Base-by-base conservation (phyloP, 2,329 filamentous ascomycete species). In the Fusarium citri region DNA sequence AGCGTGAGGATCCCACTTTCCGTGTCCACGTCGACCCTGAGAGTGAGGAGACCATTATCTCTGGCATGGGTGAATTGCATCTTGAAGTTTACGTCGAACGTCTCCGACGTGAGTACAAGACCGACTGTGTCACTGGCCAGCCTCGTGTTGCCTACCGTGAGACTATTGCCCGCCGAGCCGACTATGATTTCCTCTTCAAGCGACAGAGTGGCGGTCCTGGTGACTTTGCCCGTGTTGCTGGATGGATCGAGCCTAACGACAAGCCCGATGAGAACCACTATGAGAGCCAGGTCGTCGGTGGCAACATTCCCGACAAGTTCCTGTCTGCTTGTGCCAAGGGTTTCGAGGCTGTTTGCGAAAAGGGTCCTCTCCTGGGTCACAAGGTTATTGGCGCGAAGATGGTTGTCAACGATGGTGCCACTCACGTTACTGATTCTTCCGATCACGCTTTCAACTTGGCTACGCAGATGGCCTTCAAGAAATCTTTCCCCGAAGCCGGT, bases 1-100 rank as follows among this genome's bases (percentile, higher is more conserved):
- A 98, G 83, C 92, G 96, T 69, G 96, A 99, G 83, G 96, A 99
- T 76, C 96, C 96, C 6, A 99, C 96, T 15, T 99, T 99, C 89
- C 90, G 96, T 56, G 93, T 99, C 40, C 92, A 94, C 75, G 94
- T 97, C 75, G 96, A 99, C 78, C 82, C 89, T 18, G 96, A 99
- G 83, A 95, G 92, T 70, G 92, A 97, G 78, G 94, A 99, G 84
- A 98, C 95, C 49, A 97, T 99, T 77, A 98, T 99, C 77, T 97
- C 93, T 43, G 96, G 96, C 64, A 99, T 99, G 96, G 96, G 96
- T 73, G 96, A 99, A 81, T 82, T 99, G 73, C 96, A 99, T 81
- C 86, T 99, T 28, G 94, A 97, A 77, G 97, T 99, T 77, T 99
- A 99, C 80, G 90, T 99, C 53, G 96, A 99, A 84, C 94, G 96